These are phyloP conservation scores for Ilex asprella DNA, from an alignment of 257 asterid genomes.

Conservation along the genomic window DNA sequence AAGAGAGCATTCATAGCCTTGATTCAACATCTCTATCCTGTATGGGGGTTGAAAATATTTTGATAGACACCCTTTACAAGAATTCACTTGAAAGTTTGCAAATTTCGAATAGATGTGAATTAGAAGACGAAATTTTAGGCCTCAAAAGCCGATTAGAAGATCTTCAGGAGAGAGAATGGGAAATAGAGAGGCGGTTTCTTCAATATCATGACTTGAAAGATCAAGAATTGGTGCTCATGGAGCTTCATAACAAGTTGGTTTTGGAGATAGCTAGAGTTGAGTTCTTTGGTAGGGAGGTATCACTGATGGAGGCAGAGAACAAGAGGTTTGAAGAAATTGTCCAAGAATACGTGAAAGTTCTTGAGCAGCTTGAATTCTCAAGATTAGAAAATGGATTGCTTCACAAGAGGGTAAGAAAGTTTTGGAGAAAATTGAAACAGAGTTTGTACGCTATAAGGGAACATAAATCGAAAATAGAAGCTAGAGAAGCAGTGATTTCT, in stretches of 20 bases:
- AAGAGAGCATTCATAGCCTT: slow-evolving; percentile 16
- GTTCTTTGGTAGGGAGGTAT: slow-evolving; percentile 28
- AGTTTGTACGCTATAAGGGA: slow-evolving; percentile 19
- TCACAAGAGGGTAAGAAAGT: slow-evolving; percentile 36
- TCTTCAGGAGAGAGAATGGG: slow-evolving; percentile 19
- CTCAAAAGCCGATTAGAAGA: slow-evolving; percentile 25
- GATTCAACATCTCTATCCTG: slow-evolving; percentile 17
- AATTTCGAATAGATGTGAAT: neutral
- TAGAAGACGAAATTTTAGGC: slow-evolving; percentile 19
- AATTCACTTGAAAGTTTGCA: slow-evolving; percentile 2
- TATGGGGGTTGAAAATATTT: slow-evolving; percentile 6
- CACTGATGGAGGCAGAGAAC: slow-evolving; percentile 24
- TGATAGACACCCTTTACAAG: slow-evolving; percentile 1
- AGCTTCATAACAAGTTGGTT: slow-evolving; percentile 30
- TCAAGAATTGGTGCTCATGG: slow-evolving; percentile 33
- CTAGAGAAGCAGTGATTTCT: slow-evolving; percentile 33
- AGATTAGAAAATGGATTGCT: slow-evolving; percentile 39
- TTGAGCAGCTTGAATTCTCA: slow-evolving; percentile 27
- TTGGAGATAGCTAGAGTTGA: slow-evolving; percentile 36
- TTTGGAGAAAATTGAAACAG: slow-evolving; percentile 22
- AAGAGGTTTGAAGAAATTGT: slow-evolving; percentile 32
- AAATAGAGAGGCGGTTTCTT: slow-evolving; percentile 29
- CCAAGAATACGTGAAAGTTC: slow-evolving; percentile 19
- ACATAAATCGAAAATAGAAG: slow-evolving; percentile 23
- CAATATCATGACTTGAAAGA: slow-evolving; percentile 38